Evolutionary conservation across 192 early-diverging fungal species (phyloP).

Genomic region (Rhizophlyctis rosea): DNA sequence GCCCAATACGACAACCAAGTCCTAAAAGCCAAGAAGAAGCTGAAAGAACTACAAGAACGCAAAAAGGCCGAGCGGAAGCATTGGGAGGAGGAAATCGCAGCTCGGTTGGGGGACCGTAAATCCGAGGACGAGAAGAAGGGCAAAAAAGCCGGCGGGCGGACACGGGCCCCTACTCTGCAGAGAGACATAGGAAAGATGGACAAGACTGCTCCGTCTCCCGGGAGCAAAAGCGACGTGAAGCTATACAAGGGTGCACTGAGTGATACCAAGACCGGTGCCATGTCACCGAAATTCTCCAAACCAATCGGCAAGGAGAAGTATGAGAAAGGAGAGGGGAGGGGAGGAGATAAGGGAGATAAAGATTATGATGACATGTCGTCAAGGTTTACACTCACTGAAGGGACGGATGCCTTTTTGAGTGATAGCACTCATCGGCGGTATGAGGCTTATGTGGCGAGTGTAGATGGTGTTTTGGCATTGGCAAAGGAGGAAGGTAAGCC

Average conservation of each 20-base stretch:
- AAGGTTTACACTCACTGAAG: conserved; percentile 28
- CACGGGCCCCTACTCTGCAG: conserved; percentile 8
- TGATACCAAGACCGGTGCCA: conserved; percentile 14
- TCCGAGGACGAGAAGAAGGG: conserved; percentile 45
- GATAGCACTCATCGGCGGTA: conserved; percentile 38
- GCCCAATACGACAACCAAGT: conserved; percentile 47
- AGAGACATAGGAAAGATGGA: conserved; percentile 32
- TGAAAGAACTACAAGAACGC: conserved; percentile 51
- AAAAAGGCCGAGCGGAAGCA: conserved; percentile 42
- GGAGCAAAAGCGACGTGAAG: conserved; percentile 12
- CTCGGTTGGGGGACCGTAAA: conserved; percentile 45
- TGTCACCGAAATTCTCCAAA: conserved; percentile 38
- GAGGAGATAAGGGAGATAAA: conserved; percentile 17
- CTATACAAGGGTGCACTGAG: background rate
- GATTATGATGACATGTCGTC: conserved; percentile 32
- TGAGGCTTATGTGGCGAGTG: conserved; percentile 33
- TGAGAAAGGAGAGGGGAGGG: conserved; percentile 27
- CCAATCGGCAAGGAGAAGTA: conserved; percentile 13
- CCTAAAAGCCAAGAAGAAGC: conserved; percentile 37
- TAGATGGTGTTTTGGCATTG: conserved; percentile 32
- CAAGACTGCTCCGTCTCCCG: conserved; percentile 28
- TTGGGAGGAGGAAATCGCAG: conserved; percentile 50
- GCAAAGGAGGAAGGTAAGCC: conserved; percentile 38
- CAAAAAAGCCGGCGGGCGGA: conserved; percentile 35
- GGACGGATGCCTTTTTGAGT: conserved; percentile 38